Evolutionary conservation across 164 flowering plant genomes (phyloP), one percentile per base, ranked within the genome.

Genomic region (Santalum album): DNA sequence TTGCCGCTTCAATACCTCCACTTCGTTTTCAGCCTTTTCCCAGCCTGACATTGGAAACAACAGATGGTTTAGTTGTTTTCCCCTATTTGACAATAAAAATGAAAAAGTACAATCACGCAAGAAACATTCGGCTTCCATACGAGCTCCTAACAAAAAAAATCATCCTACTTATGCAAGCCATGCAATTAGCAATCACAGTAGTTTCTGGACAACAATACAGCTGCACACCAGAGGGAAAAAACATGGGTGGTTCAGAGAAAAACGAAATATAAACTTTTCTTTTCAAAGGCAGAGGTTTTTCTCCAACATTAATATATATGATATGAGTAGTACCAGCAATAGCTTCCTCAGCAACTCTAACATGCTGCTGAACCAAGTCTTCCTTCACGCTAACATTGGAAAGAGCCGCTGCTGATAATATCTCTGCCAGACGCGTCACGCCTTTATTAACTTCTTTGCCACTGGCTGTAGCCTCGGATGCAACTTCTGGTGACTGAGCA

Each of bases 21-120:
- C 86, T 68, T 91, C 98, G 40, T 69, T 84, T 75, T 91, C 96
- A 39, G 95, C 96, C 70, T 80, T 86, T 63, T 91, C 96, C 98
- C 98, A 91, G 12, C 98, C 96, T 88, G 65, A 18, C 25, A 43
- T 24, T 59, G 35, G 10, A 45, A 24, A 49, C n/a, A 10, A 16
- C 7, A 29, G 44, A 19, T 26, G 40, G 0, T 5, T 9, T 7
- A 14, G 12, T 36, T 5, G 40, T 36, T 14, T 1, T 12, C 12
- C 12, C 2, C 16, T 12, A 36, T 7, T 44, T 12, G 32, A 15
- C 12, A 12, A 43, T 49, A 57, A 20, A 42, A 5, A 44, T 12
- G 23, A 10, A 35, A 35, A 15, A 3, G 20, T 6, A 20, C 14
- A n/a, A n/a, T n/a, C n/a, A n/a, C n/a, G n/a, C n/a, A n/a, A n/a